Conservation (phyloP, 2,329 filamentous ascomycete genomes). For the Aureobasidium subglaciale region DNA sequence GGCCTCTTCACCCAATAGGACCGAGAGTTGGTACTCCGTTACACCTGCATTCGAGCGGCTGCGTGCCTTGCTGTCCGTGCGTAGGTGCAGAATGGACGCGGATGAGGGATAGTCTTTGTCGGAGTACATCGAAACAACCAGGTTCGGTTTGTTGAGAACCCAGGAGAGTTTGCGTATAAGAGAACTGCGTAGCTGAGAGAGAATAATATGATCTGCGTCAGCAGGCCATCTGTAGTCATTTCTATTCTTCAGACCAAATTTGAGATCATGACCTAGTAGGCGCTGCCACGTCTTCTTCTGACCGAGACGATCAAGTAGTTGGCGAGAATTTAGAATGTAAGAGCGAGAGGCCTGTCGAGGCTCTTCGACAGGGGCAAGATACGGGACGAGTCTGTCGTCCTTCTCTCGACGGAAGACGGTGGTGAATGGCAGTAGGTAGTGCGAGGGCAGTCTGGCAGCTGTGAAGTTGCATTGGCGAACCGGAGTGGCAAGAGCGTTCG, state of each 20-base stretch:
- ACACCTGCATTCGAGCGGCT: background rate
- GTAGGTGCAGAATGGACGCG: background rate
- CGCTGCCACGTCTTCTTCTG: slow-evolving; percentile 15
- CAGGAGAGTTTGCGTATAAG: slow-evolving; percentile 44
- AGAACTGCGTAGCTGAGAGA: slow-evolving; percentile 44
- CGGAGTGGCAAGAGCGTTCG: slow-evolving; percentile 55
- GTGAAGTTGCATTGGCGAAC: slow-evolving; percentile 52
- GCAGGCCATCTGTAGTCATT: slow-evolving; percentile 26
- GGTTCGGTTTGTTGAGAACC: background rate
- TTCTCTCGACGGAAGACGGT: slow-evolving; percentile 33
- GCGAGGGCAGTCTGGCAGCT: slow-evolving; percentile 44
- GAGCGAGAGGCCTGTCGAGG: slow-evolving; percentile 4
- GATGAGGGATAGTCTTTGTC: background rate
- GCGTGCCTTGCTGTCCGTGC: background rate
- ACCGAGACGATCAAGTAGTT: slow-evolving; percentile 35
- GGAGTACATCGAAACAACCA: background rate
- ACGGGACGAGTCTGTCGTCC: slow-evolving; percentile 50
- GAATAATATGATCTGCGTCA: slow-evolving; percentile 51
- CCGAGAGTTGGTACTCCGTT: background rate
- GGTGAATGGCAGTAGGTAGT: slow-evolving; percentile 58
- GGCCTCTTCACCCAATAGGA: background rate
- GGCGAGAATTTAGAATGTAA: slow-evolving; percentile 21
- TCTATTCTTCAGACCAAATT: slow-evolving; percentile 11
- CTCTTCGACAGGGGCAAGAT: slow-evolving; percentile 18
- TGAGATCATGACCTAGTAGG: slow-evolving; percentile 16